Percentiles rank a stretch among this genome's conserved stretches.
Evolutionary conservation across 2,329 filamentous ascomycete species (phyloP).

Genomic region (Xylaria sp.): DNA sequence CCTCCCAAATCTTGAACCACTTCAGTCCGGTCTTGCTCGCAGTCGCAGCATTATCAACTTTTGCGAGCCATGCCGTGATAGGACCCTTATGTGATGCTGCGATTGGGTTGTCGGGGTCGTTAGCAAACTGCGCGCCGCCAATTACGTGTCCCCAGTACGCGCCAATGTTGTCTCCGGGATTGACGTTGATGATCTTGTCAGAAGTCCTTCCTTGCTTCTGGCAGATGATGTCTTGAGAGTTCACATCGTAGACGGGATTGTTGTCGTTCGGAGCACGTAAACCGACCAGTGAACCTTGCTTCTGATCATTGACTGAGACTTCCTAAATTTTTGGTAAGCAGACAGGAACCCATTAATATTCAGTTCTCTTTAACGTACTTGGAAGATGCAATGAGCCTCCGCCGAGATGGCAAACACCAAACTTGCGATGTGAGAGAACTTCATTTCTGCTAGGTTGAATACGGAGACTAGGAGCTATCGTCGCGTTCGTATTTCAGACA

Average conservation of each 20-base stretch:
- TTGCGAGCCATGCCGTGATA: slow-evolving; percentile 63
- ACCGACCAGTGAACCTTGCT: slow-evolving; percentile 56
- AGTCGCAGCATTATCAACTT: slow-evolving; percentile 61
- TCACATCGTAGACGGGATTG: slow-evolving; percentile 63
- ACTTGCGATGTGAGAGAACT: slow-evolving; percentile 50
- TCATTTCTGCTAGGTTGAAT: slow-evolving; percentile 48
- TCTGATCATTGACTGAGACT: slow-evolving; percentile 59
- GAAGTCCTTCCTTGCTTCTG: slow-evolving; percentile 57
- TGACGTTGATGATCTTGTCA: slow-evolving; percentile 57
- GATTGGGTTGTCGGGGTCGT: slow-evolving; percentile 64
- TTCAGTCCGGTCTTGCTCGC: slow-evolving; percentile 54
- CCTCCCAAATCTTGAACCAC: slow-evolving; percentile 67
- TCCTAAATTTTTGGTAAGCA: slow-evolving; percentile 46
- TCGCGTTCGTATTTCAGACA: slow-evolving; percentile 6
- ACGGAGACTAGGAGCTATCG: not conserved
- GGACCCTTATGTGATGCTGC: slow-evolving; percentile 65
- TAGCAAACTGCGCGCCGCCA: slow-evolving; percentile 61
- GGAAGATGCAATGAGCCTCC: slow-evolving; percentile 57
- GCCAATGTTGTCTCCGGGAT: slow-evolving; percentile 62
- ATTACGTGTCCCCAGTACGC: slow-evolving; percentile 65
- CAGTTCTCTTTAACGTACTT: slow-evolving; percentile 45
- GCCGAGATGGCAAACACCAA: slow-evolving; percentile 51
- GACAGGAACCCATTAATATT: not conserved
- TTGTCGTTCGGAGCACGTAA: slow-evolving; percentile 62
- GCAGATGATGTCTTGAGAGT: slow-evolving; percentile 60